phyloP scores from a whole-genome alignment of 768 basidiomycete genomes.

The Gloeopeniophorella convolvens region DNA sequence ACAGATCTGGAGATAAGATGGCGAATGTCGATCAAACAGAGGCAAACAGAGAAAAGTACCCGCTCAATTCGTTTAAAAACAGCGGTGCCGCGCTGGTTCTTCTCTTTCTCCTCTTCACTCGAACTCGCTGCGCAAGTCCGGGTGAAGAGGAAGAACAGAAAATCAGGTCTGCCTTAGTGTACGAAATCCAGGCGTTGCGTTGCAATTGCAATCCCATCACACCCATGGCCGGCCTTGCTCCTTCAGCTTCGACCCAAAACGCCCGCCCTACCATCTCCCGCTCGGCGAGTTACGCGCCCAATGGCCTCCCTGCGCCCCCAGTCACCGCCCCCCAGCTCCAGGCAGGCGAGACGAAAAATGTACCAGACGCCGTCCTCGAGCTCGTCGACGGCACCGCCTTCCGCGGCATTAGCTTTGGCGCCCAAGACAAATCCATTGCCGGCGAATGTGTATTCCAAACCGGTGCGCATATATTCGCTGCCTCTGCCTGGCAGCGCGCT shows the following conservation, averaged over 20 bases:
- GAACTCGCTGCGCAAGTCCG: slow-evolving; percentile 7
- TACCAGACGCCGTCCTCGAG: slow-evolving; percentile 71
- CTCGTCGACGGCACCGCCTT: slow-evolving; percentile 85
- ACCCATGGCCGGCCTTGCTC: slow-evolving; percentile 4
- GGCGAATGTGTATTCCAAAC: slow-evolving; percentile 99
- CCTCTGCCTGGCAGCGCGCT: slow-evolving; percentile 3
- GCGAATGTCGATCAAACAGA: not conserved
- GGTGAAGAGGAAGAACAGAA: slow-evolving; percentile 18
- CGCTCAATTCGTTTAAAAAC: not conserved
- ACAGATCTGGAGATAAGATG: not conserved
- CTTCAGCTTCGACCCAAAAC: not conserved
- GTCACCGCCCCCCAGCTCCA: slow-evolving; percentile 30
- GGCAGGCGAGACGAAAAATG: slow-evolving; percentile 11
- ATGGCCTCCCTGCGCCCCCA: slow-evolving; percentile 31
- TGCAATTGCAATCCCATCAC: not conserved
- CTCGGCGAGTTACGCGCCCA: slow-evolving; percentile 35
- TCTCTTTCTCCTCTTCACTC: slow-evolving; percentile 16
- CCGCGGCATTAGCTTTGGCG: slow-evolving; percentile 90
- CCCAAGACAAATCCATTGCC: slow-evolving; percentile 80
- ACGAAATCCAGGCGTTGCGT: too few relatives aligned
- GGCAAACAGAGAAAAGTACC: not conserved
- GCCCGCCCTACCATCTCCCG: slow-evolving; percentile 41
- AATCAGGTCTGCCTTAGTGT: too few relatives aligned
- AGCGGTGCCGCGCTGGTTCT: too few relatives aligned
- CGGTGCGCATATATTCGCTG: slow-evolving; percentile 45